Conservation (phyloP, 805 yeast species). For the Kodamaea lidongshanica region DNA sequence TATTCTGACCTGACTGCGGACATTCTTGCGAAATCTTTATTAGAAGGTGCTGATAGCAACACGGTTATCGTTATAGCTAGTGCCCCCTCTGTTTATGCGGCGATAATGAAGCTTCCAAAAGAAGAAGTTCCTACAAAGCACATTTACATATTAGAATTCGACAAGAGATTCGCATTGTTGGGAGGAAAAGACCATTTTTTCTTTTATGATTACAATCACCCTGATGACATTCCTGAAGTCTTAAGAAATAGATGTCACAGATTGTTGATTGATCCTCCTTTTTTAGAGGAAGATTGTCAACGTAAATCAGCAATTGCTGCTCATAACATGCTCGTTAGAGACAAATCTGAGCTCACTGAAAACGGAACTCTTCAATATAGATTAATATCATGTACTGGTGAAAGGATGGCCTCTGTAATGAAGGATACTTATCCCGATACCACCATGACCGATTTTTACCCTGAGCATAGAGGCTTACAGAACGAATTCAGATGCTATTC, state of each 20-base stretch:
- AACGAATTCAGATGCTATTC: constrained; percentile 88
- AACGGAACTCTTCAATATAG: constrained; percentile 40
- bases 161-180: constrained; percentile 65
- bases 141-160: constrained; percentile 73
- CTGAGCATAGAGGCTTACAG: constrained; percentile 79
- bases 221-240: constrained; percentile 52
- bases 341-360: constrained; percentile 32
- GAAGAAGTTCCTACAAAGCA: constrained; percentile 56
- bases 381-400: constrained; percentile 81
- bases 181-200: constrained; percentile 64
- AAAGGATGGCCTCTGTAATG: constrained; percentile 70
- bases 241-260: constrained; percentile 62
- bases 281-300: constrained; percentile 77
- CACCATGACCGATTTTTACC: constrained; percentile 58
- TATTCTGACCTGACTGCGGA: constrained; percentile 71
- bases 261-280: constrained; percentile 82
- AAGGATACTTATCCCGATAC: constrained; percentile 58
- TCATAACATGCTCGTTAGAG: constrained; percentile 44
- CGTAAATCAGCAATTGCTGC: constrained; percentile 53
- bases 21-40: constrained; percentile 57
- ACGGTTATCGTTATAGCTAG: constrained; percentile 73
- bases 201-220: constrained; percentile 70
- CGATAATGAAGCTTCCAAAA: constrained; percentile 51
- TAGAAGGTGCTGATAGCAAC: constrained; percentile 68
- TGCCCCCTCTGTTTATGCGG: constrained; percentile 92